Conservation (phyloP, 2,329 filamentous ascomycete genomes). For the Diaporthe vexans region DNA sequence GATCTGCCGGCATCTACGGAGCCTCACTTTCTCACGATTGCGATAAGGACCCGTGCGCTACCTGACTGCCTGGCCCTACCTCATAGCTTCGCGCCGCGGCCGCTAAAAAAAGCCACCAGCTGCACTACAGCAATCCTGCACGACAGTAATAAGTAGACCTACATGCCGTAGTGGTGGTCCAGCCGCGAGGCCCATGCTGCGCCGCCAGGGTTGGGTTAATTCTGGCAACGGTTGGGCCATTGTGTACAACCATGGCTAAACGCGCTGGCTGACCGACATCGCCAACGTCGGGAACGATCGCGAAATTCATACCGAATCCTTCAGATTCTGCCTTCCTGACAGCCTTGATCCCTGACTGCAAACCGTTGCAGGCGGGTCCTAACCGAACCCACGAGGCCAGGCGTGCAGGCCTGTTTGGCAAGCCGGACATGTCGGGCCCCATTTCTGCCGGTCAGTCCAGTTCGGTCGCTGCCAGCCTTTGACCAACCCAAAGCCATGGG, state of each 20-base stretch:
- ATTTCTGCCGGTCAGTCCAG: not conserved
- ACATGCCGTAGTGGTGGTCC: not conserved
- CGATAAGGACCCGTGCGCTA: constrained; percentile 32
- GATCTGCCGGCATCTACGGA: constrained; percentile 41
- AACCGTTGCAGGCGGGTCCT: constrained; percentile 19
- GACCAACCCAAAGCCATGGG: not conserved
- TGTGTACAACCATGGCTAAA: not conserved
- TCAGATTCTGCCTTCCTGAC: constrained; percentile 11
- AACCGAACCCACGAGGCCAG: constrained; percentile 24
- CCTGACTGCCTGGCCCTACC: not conserved
- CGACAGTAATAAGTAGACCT: not conserved
- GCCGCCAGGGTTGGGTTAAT: not conserved
- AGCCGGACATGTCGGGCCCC: constrained; percentile 2
- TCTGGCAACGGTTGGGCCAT: not conserved
- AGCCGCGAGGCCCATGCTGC: not conserved
- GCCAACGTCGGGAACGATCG: constrained; percentile 6
- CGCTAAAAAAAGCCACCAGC: constrained; percentile 17
- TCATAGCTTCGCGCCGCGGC: not conserved
- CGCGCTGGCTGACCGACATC: not conserved
- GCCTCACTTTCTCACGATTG: constrained; percentile 38
- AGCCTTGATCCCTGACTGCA: constrained; percentile 20
- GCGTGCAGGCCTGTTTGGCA: not conserved
- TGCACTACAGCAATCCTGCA: constrained; percentile 5
- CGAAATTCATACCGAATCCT: not conserved
- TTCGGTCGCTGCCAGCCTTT: constrained; percentile 10